Conservation (phyloP, 805 yeast genomes). For the Saccharomycopsis selenospora region DNA sequence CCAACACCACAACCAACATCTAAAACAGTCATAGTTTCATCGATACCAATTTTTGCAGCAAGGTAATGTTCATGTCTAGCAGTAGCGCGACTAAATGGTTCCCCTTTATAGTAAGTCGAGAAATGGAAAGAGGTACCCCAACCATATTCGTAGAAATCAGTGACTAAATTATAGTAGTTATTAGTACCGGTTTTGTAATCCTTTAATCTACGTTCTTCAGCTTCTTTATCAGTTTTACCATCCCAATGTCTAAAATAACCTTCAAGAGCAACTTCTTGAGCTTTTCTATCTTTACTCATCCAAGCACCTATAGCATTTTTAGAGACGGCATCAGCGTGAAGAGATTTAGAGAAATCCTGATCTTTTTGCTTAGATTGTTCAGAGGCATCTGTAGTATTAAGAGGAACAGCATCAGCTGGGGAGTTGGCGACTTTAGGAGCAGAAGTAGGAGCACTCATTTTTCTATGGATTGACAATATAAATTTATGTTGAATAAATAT, state of each 20-base stretch:
- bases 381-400: too few species aligned
- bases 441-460: too few species aligned
- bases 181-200: conserved; percentile 90
- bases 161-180: conserved; percentile 93
- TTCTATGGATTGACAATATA: neutral
- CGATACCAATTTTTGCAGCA: conserved; percentile 78
- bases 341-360: conserved; percentile 63
- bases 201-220: conserved; percentile 64
- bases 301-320: conserved; percentile 72
- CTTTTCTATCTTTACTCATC: conserved; percentile 67
- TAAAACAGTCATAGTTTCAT: conserved; percentile 75
- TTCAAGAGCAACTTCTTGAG: conserved; percentile 73
- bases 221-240: conserved; percentile 68
- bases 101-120: conserved; percentile 88
- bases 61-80: conserved; percentile 97
- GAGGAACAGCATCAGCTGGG: too few species aligned
- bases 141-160: conserved; percentile 98
- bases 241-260: conserved; percentile 98
- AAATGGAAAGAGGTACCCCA: conserved; percentile 99
- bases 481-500: conserved; percentile 1
- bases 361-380: conserved; percentile 17
- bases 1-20: conserved; percentile 99
- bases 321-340: conserved; percentile 62
- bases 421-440: too few species aligned
- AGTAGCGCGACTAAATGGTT: conserved; percentile 86